phyloP scores from a whole-genome alignment of 2,329 filamentous ascomycete genomes.

The Exophiala lecanii-corni region DNA sequence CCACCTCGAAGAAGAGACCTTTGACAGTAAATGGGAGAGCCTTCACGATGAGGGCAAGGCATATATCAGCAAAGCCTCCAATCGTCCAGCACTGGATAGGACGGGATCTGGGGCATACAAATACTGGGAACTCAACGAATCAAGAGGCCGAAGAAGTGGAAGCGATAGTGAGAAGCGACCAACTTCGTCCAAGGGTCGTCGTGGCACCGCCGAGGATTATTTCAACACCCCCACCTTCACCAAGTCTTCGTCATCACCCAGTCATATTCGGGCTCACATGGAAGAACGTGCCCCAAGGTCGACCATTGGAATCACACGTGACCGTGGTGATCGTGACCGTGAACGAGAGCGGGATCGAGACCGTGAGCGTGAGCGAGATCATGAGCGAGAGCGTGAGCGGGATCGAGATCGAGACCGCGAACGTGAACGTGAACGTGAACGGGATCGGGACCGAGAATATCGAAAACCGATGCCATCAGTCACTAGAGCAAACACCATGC shows the following conservation, averaged over 20 bases:
- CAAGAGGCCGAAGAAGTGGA: constrained; percentile 21
- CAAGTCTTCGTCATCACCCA: constrained; percentile 32
- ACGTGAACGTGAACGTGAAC: constrained; percentile 10
- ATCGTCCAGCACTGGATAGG: constrained; percentile 16
- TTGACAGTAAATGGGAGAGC: constrained; percentile 31
- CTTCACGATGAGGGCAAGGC: constrained; percentile 31
- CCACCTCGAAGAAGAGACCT: constrained; percentile 15
- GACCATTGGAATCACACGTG: constrained; percentile 4
- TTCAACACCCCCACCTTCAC: constrained; percentile 29
- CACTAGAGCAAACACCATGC: constrained; percentile 30
- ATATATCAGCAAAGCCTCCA: constrained; percentile 33
- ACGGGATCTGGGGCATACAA: constrained; percentile 16
- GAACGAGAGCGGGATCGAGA: constrained; percentile 13
- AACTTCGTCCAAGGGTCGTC: constrained; percentile 33
- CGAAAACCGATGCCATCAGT: constrained; percentile 31
- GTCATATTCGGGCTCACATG: constrained; percentile 18
- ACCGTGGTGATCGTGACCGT: constrained; percentile 13
- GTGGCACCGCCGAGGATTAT: constrained; percentile 28
- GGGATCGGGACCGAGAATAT: constrained; percentile 14
- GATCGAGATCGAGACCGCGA: constrained; percentile 14
- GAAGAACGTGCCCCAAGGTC: constrained; percentile 16
- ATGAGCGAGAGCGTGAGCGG: constrained; percentile 13
- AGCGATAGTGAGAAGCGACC: constrained; percentile 28
- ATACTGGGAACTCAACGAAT: constrained; percentile 13
- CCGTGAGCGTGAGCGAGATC: constrained; percentile 8